These are phyloP conservation scores for Aleurites moluccanus DNA, from an alignment of 441 rosid species.

Conservation along the genomic window DNA sequence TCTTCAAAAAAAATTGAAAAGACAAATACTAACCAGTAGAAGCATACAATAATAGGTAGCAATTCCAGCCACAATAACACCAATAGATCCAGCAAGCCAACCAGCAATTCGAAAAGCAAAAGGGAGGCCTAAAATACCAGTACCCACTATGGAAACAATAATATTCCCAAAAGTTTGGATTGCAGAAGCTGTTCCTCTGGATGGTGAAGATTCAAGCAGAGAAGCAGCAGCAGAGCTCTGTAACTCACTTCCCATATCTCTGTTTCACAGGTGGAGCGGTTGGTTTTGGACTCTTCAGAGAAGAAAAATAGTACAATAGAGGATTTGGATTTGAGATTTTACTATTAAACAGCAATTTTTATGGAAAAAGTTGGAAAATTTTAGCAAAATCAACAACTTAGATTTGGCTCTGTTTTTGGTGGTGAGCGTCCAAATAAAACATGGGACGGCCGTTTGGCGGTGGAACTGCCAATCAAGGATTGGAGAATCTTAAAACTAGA, in stretches of 20 bases:
- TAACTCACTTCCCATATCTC: slow-evolving; percentile 16
- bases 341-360: background rate
- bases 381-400: background rate
- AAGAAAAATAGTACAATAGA: background rate
- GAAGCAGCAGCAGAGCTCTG: slow-evolving; percentile 24
- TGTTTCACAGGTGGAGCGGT: background rate
- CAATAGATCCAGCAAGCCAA: slow-evolving; percentile 74
- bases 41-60: slow-evolving; percentile 87
- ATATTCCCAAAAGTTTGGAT: slow-evolving; percentile 79
- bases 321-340: background rate
- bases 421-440: background rate
- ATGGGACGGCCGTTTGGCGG: background rate
- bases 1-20: background rate
- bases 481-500: too few species aligned
- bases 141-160: slow-evolving; percentile 80
- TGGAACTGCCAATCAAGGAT: background rate
- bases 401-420: background rate
- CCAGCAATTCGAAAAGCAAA: slow-evolving; percentile 83
- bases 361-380: background rate
- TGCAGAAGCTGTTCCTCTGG: slow-evolving; percentile 55
- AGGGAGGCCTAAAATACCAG: slow-evolving; percentile 85
- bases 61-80: slow-evolving; percentile 53
- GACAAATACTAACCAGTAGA: slow-evolving; percentile 62
- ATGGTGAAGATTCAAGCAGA: slow-evolving; percentile 35
- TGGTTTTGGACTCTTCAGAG: background rate